These are phyloP conservation scores for Curvularia eragrostidis DNA, from an alignment of 2,329 filamentous ascomycete genomes.

Conservation along the genomic window DNA sequence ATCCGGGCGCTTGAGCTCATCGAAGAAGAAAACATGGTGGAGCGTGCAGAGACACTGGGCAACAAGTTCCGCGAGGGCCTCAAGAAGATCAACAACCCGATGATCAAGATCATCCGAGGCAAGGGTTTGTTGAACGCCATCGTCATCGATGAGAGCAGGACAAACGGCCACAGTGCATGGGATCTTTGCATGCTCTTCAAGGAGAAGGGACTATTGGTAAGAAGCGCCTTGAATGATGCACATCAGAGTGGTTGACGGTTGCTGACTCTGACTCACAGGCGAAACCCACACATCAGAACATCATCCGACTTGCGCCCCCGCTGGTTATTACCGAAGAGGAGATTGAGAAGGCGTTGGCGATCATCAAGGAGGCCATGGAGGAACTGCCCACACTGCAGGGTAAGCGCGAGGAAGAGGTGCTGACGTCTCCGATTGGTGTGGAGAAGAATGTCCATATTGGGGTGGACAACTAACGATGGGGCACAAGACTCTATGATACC, in stretches of 20 bases:
- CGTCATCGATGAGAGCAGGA: constrained; percentile 89
- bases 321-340: constrained; percentile 91
- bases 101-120: constrained; percentile 83
- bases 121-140: constrained; percentile 96
- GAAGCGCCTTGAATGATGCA: constrained; percentile 55
- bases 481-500: constrained; percentile 26
- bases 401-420: constrained; percentile 58
- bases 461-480: constrained; percentile 57
- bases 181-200: constrained; percentile 96
- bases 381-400: constrained; percentile 77
- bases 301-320: constrained; percentile 96
- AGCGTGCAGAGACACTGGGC: constrained; percentile 80
- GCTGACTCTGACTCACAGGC: constrained; percentile 65
- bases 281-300: constrained; percentile 98
- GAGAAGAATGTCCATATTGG: constrained; percentile 69
- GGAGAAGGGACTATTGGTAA: constrained; percentile 89
- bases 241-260: constrained; percentile 30
- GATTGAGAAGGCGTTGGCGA: constrained; percentile 75
- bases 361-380: constrained; percentile 80
- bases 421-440: constrained; percentile 46
- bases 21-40: constrained; percentile 86
- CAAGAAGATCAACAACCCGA: constrained; percentile 74
- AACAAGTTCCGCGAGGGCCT: constrained; percentile 83
- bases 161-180: constrained; percentile 88
- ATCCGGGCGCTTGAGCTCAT: constrained; percentile 94